phyloP scores from a whole-genome alignment of 768 basidiomycete species.

The Suillus lakei region DNA sequence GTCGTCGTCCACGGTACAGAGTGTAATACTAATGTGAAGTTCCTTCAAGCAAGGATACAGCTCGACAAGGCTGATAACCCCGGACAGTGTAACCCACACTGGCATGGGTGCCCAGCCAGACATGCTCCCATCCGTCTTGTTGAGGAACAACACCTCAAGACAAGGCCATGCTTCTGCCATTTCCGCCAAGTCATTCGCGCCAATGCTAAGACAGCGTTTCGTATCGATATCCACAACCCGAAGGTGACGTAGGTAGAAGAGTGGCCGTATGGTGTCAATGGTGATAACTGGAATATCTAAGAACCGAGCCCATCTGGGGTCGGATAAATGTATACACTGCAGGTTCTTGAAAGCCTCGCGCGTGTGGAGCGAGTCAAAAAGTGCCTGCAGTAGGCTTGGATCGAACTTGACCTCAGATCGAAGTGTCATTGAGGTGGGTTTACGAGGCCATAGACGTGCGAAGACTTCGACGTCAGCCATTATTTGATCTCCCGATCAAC shows the following conservation, averaged over 20 bases:
- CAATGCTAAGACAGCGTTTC: conserved; percentile 35
- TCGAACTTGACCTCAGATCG: background rate
- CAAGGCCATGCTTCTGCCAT: conserved; percentile 50
- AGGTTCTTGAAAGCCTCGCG: background rate
- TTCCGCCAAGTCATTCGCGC: conserved; percentile 45
- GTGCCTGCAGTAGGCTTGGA: background rate
- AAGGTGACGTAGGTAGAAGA: conserved; percentile 37
- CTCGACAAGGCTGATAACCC: background rate
- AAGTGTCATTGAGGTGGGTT: background rate
- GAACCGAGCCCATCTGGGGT: too few relatives aligned
- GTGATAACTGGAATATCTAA: too few relatives aligned
- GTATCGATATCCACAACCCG: conserved; percentile 37
- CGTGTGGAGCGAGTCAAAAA: background rate
- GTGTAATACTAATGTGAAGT: background rate
- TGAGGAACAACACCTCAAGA: conserved; percentile 48
- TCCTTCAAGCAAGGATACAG: background rate
- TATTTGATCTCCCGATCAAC: background rate
- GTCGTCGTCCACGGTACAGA: background rate
- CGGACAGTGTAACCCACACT: background rate
- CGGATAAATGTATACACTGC: background rate
- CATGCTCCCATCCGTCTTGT: conserved; percentile 18
- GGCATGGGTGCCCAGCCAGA: background rate
- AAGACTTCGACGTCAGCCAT: background rate
- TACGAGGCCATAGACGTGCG: background rate
- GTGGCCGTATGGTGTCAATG: conserved; percentile 37